phyloP scores from a whole-genome alignment of 805 yeast species.

The Candida maris region DNA sequence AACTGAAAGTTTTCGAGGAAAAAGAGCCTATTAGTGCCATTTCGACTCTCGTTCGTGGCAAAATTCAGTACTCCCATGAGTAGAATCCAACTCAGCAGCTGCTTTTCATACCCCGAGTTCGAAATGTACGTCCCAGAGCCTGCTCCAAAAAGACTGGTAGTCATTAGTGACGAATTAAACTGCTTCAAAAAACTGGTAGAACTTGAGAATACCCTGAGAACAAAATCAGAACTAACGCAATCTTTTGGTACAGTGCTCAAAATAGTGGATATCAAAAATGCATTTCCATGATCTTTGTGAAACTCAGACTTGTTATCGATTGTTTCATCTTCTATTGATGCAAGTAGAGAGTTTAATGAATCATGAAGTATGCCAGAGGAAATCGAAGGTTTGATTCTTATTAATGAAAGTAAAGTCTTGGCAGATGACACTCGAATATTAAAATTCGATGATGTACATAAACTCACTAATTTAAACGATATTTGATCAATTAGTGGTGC shows the following conservation, averaged over 20 bases:
- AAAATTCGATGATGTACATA: constrained; percentile 37
- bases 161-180: constrained; percentile 34
- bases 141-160: constrained; percentile 31
- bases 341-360: constrained; percentile 33
- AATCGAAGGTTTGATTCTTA: constrained; percentile 34
- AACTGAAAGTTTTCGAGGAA: constrained; percentile 56
- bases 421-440: constrained; percentile 40
- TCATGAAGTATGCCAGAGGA: constrained; percentile 30
- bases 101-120: constrained; percentile 33
- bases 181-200: constrained; percentile 29
- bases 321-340: constrained; percentile 33
- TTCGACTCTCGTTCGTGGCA: constrained; percentile 26
- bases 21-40: constrained; percentile 46
- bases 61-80: constrained; percentile 62
- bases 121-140: constrained; percentile 27
- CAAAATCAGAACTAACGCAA: constrained; percentile 30
- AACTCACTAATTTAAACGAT: constrained; percentile 31
- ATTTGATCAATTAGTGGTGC: constrained; percentile 31
- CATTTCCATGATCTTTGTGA: constrained; percentile 30
- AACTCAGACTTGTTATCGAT: constrained; percentile 20
- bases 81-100: constrained; percentile 56
- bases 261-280: constrained; percentile 31
- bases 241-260: constrained; percentile 29
- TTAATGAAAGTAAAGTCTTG: constrained; percentile 31
- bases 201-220: constrained; percentile 28